Evolutionary conservation across 139 green algal genomes (phyloP).

Genomic region (Chlamydomonas asymmetrica): DNA sequence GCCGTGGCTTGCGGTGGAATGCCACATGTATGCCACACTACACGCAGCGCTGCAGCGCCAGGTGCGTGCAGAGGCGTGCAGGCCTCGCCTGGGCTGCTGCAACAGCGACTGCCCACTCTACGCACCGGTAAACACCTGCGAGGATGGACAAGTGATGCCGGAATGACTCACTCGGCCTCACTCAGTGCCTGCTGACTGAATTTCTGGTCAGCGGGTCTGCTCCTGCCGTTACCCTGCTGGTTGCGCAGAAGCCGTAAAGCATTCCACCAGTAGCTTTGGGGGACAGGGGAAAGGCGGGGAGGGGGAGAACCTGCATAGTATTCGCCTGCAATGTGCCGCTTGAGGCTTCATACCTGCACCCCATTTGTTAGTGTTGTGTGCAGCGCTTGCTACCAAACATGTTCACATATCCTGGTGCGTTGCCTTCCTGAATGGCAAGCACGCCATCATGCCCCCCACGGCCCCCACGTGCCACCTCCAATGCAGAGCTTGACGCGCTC

Average conservation of each 20-base stretch:
- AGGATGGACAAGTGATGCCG: no score
- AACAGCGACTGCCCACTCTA: background rate
- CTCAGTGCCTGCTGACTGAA: no score
- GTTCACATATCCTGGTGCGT: background rate
- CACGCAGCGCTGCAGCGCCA: slow-evolving; percentile 7
- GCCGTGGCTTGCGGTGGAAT: slow-evolving; percentile 56
- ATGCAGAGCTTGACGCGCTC: no score
- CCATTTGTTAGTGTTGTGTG: background rate
- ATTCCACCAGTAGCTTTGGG: no score
- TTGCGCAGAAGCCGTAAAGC: no score
- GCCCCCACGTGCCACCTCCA: no score
- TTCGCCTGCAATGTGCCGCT: background rate
- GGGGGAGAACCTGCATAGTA: no score
- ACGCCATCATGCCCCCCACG: background rate
- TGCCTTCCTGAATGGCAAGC: slow-evolving; percentile 1
- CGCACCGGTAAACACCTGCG: background rate
- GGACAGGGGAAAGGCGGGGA: no score
- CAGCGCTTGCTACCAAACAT: background rate
- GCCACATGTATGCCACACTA: slow-evolving; percentile 46
- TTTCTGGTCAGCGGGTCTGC: background rate
- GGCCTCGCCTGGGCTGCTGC: background rate
- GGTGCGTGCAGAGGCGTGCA: background rate
- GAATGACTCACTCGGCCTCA: no score
- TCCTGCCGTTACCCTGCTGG: background rate
- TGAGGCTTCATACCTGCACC: background rate